These are phyloP conservation scores for Mycosarcoma mackinlayi DNA, from an alignment of 1,284 basidiomycete species.

Conservation along the genomic window DNA sequence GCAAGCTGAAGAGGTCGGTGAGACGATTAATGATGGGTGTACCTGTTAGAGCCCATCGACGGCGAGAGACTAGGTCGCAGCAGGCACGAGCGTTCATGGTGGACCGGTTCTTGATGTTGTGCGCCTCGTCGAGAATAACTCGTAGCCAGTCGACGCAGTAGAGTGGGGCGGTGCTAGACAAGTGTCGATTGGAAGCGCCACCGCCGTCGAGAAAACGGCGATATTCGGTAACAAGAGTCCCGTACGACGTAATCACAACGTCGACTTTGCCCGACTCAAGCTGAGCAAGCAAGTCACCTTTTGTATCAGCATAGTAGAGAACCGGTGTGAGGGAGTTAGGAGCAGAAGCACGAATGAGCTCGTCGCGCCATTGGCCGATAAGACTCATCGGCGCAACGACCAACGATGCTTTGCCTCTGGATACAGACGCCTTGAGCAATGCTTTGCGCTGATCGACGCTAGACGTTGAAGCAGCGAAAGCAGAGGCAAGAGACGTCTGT, in stretches of 20 bases:
- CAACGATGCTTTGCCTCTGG: slow-evolving; percentile 74
- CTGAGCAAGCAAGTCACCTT: slow-evolving; percentile 77
- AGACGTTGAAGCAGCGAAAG: slow-evolving; percentile 47
- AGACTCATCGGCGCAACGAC: slow-evolving; percentile 94
- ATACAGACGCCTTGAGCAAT: slow-evolving; percentile 38
- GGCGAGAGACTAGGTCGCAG: slow-evolving; percentile 81
- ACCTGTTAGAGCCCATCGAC: slow-evolving; percentile 91
- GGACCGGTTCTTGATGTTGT: slow-evolving; percentile 90
- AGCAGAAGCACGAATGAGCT: slow-evolving; percentile 76
- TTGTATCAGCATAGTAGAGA: slow-evolving; percentile 80
- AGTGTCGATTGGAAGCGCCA: slow-evolving; percentile 33
- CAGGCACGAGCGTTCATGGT: slow-evolving; percentile 92
- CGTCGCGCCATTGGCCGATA: slow-evolving; percentile 88
- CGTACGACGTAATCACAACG: slow-evolving; percentile 90
- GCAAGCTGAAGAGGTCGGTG: slow-evolving; percentile 80
- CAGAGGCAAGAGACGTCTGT: slow-evolving; percentile 58
- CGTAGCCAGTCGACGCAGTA: slow-evolving; percentile 64
- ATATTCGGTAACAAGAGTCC: slow-evolving; percentile 69
- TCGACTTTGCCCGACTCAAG: slow-evolving; percentile 73
- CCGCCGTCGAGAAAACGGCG: slow-evolving; percentile 49
- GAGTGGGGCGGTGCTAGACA: slow-evolving; percentile 41
- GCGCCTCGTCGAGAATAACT: slow-evolving; percentile 80
- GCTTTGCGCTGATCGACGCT: slow-evolving; percentile 23
- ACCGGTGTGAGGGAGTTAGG: slow-evolving; percentile 75
- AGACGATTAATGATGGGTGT: slow-evolving; percentile 93